Percentiles rank a stretch among this genome's conserved stretches.
These are phyloP conservation scores for Leptographium galeiforme DNA, from an alignment of 2,329 filamentous ascomycete genomes.

Conservation along the genomic window DNA sequence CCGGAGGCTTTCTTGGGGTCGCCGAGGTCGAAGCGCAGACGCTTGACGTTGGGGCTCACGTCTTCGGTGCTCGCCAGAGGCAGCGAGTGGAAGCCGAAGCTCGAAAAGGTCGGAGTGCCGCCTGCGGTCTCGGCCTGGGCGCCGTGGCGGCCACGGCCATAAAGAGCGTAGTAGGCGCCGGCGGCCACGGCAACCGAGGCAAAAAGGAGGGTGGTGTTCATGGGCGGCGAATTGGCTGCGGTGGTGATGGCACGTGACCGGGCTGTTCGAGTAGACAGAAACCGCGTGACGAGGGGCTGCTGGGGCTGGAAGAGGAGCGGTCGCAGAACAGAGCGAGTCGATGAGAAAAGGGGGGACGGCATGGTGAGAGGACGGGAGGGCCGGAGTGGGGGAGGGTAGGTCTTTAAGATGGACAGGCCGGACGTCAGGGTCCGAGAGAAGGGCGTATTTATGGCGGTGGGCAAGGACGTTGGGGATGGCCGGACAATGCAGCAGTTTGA, in stretches of 20 bases:
- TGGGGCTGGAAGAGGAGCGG: background rate
- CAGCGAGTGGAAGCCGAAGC: constrained; percentile 29
- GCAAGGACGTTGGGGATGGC: background rate
- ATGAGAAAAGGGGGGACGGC: background rate
- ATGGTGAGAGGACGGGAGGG: background rate
- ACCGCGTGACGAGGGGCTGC: background rate
- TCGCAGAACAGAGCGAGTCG: background rate
- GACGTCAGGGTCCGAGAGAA: background rate
- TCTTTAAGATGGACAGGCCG: no score
- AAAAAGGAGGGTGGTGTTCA: constrained; percentile 3
- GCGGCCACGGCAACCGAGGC: constrained; percentile 9
- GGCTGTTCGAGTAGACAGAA: background rate
- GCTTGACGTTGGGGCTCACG: constrained; percentile 47
- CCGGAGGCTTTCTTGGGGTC: constrained; percentile 32
- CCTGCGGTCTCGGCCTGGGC: constrained; percentile 8
- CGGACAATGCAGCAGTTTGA: background rate
- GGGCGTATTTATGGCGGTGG: background rate
- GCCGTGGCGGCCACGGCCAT: constrained; percentile 1
- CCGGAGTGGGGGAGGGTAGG: background rate
- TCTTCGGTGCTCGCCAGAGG: constrained; percentile 35
- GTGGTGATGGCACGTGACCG: background rate
- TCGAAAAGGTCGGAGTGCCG: constrained; percentile 9
- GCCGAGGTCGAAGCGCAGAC: constrained; percentile 41
- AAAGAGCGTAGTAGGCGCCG: constrained; percentile 10
- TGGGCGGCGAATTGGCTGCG: background rate